Percentiles rank a stretch among this genome's conserved stretches.
phyloP scores from a whole-genome alignment of 2,329 filamentous ascomycete species.

The Pseudopyricularia javanii region DNA sequence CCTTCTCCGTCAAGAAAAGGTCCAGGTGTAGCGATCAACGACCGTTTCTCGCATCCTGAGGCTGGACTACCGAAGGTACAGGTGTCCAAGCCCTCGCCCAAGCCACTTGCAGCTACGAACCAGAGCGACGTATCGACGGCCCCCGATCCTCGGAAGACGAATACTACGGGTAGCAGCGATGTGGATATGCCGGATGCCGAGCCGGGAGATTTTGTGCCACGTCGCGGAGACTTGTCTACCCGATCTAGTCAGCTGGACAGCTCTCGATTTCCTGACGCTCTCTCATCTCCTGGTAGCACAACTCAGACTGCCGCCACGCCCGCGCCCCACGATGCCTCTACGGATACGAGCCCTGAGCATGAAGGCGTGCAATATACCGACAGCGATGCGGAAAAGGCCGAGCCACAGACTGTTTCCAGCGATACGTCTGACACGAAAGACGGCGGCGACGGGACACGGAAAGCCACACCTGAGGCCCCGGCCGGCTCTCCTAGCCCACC shows the following conservation, averaged over 20 bases:
- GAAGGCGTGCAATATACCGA: conserved; percentile 47
- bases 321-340: conserved; percentile 52
- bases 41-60: background rate
- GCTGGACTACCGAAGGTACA: background rate
- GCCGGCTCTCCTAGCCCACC: background rate
- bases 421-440: background rate
- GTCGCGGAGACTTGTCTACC: background rate
- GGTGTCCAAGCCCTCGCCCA: background rate
- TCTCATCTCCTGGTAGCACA: conserved; percentile 52
- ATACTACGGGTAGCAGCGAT: background rate
- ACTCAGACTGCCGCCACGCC: conserved; percentile 65
- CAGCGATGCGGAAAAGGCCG: conserved; percentile 24
- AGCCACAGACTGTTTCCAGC: conserved; percentile 12
- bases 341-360: conserved; percentile 63
- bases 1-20: background rate
- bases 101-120: background rate
- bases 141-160: background rate
- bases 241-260: background rate
- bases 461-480: background rate
- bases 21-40: background rate
- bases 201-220: background rate
- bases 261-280: conserved; percentile 21
- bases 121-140: background rate
- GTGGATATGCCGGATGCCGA: background rate
- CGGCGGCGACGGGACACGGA: background rate